phyloP scores from a whole-genome alignment of 1,284 basidiomycete genomes.

The Boletus mariae region DNA sequence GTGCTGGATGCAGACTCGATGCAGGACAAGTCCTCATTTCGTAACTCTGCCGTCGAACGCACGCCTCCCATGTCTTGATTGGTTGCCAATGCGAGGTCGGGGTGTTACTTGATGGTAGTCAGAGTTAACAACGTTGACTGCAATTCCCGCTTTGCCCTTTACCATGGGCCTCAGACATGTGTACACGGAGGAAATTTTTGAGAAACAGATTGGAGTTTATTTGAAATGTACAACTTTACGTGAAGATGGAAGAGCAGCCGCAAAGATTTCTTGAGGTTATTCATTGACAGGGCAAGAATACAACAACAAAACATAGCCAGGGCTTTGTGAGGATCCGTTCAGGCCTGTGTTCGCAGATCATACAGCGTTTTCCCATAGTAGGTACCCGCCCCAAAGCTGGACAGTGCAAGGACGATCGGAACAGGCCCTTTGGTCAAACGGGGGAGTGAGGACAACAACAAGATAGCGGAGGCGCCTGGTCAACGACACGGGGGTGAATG shows the following conservation, averaged over 20 bases:
- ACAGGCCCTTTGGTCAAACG: slow-evolving; percentile 75
- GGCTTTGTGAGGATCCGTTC: slow-evolving; percentile 1
- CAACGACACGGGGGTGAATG: neutral
- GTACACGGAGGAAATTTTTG: neutral
- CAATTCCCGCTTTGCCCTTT: slow-evolving; percentile 1
- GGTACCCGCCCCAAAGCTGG: slow-evolving; percentile 55
- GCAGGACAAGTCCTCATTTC: slow-evolving; percentile 80
- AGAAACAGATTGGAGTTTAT: slow-evolving; percentile 6
- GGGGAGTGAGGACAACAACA: slow-evolving; percentile 77
- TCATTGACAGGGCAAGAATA: slow-evolving; percentile 14
- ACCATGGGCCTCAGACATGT: slow-evolving; percentile 9
- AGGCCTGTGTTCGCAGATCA: slow-evolving; percentile 38
- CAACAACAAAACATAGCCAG: neutral
- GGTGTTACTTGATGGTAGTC: slow-evolving; percentile 1
- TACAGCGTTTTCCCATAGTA: slow-evolving; percentile 74
- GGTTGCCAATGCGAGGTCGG: neutral
- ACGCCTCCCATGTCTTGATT: slow-evolving; percentile 35
- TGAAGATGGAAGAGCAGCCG: neutral
- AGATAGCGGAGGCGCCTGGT: slow-evolving; percentile 71
- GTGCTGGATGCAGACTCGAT: slow-evolving; percentile 57
- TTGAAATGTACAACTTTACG: slow-evolving; percentile 13
- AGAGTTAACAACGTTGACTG: slow-evolving; percentile 1
- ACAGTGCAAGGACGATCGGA: slow-evolving; percentile 62
- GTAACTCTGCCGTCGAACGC: slow-evolving; percentile 61
- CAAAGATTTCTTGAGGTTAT: neutral